These are phyloP conservation scores for Mimosa bimucronata DNA, from an alignment of 306 rosid genomes.

Conservation along the genomic window DNA sequence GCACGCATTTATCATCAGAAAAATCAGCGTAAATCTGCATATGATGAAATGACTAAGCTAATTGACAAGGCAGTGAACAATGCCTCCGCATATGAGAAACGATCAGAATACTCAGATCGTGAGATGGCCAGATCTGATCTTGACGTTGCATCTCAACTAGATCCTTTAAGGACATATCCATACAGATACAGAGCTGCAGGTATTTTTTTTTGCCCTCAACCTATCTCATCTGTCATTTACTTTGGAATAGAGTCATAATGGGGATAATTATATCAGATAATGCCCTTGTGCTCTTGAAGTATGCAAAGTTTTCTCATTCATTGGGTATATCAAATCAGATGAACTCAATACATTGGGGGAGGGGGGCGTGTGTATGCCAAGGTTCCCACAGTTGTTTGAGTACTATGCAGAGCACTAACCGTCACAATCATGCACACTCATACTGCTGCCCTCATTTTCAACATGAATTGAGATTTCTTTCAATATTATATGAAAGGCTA, in stretches of 20 bases:
- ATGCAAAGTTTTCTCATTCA: not conserved
- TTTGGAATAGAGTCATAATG: conserved; percentile 4
- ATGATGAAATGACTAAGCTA: conserved; percentile 83
- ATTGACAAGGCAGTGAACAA: conserved; percentile 69
- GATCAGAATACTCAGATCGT: conserved; percentile 84
- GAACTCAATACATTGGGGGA: not conserved
- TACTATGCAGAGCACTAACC: not conserved
- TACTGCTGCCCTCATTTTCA: not conserved
- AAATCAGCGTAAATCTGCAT: conserved; percentile 69
- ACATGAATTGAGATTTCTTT: not conserved
- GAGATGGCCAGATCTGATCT: conserved; percentile 77
- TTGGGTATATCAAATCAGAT: not conserved
- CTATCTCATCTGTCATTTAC: conserved; percentile 12
- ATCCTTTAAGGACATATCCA: conserved; percentile 83
- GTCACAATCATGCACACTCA: not conserved
- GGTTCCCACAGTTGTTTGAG: not conserved
- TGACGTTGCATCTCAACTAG: conserved; percentile 63
- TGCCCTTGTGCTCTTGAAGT: not conserved
- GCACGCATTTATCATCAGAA: conserved; percentile 79
- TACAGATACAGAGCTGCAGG: conserved; percentile 96
- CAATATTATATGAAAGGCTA: not conserved
- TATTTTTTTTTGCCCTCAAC: conserved; percentile 30
- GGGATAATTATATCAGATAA: not conserved
- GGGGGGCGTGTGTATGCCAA: not conserved
- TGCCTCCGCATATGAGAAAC: conserved; percentile 86